Evolutionary conservation across 108 stramenopile species (phyloP), one percentile per base, ranked within the genome.

Genomic region (Conticribra weissflogii): DNA sequence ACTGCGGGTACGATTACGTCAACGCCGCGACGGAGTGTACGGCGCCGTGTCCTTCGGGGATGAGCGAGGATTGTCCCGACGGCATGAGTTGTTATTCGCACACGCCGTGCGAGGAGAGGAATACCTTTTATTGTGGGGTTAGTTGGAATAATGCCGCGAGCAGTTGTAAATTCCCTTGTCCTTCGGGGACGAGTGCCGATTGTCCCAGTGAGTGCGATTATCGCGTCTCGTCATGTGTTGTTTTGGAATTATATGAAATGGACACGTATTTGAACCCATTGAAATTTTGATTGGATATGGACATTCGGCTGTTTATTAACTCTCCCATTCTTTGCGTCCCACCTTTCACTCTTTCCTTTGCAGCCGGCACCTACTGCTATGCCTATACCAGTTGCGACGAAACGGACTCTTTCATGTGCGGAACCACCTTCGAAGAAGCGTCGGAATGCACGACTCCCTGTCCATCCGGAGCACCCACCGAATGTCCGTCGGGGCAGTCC

Each of bases 371-470:
- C 17, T 65, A 73, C 51, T 80, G 79, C 60, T 80, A 80, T 32
- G 71, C 67, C 2, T 80, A 80, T 61, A 80, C 79, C 15, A 72
- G 71, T 16, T 80, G 79, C 27, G 72, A 80, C 50, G 72, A 80
- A 44, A 80, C 79, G 2, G 79, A 73, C 45, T 58, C 66, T 0
- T 80, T 80, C 67, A 73, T 80, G 72, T 95, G 94, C 52, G 94
- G 94, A 23, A 81, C 32, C 0, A 83, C 76, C 53, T 94, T 91
- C 83, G 87, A 92, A 63, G 85, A 94, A 66, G 93, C 93, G 0
- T 47, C 77, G 21, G 56, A 75, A 36, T 94, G 93, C 70, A 59
- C 65, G 3, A 69, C 49, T 5, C 86, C 87, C 17, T 94, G 93
- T 81, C 93, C 93, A 32, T 61, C 71, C 22, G 93, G 90, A 15